phyloP scores from a whole-genome alignment of 2,329 filamentous ascomycete species.

The Penicillium sp. region DNA sequence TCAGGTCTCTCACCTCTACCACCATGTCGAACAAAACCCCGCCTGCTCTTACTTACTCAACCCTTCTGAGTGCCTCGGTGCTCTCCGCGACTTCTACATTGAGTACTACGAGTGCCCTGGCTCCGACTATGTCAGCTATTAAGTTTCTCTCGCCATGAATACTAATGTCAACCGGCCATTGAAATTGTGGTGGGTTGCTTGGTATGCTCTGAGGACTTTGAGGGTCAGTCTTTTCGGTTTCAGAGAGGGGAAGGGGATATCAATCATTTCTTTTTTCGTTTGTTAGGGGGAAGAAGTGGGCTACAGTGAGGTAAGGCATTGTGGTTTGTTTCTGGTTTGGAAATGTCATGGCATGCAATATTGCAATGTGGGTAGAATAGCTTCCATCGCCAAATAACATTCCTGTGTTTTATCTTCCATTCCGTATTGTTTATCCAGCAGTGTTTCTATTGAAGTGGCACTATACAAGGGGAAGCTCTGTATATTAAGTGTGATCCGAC shows the following conservation, averaged over 20 bases:
- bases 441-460: neutral
- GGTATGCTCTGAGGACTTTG: neutral
- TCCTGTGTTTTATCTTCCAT: neutral
- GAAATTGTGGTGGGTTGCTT: neutral
- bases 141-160: neutral
- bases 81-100: constrained; percentile 1
- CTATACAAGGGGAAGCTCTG: neutral
- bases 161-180: neutral
- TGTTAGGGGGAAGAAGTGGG: neutral
- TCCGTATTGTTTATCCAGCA: neutral
- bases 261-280: neutral
- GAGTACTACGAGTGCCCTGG: constrained; percentile 6
- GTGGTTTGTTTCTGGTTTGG: neutral
- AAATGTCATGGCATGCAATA: neutral
- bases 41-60: neutral
- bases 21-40: neutral
- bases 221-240: too few species aligned
- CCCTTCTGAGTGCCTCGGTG: neutral
- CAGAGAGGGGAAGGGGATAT: neutral
- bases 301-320: neutral
- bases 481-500: neutral
- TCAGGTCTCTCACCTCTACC: neutral
- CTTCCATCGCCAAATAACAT: neutral
- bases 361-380: neutral
- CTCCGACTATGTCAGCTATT: neutral